phyloP scores from a whole-genome alignment of 768 basidiomycete genomes.

The Kwoniella bestiolae region DNA sequence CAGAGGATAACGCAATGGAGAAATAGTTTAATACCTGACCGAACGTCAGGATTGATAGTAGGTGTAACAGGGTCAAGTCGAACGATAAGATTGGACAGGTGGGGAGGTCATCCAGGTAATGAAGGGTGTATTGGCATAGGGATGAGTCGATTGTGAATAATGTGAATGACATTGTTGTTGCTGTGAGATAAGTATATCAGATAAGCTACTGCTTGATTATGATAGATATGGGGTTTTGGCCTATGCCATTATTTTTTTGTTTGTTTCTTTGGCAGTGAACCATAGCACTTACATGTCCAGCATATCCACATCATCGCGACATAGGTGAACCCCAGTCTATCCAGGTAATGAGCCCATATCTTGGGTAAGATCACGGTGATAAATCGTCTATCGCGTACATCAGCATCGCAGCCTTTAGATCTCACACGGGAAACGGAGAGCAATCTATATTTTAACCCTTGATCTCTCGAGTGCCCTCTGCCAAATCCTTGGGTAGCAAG shows the following conservation, averaged over 20 bases:
- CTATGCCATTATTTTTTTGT: neutral
- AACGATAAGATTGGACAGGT: slow-evolving; percentile 44
- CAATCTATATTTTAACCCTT: too few species aligned
- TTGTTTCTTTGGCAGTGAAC: too few species aligned
- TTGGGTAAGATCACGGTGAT: slow-evolving; percentile 22
- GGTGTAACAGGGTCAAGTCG: slow-evolving; percentile 44
- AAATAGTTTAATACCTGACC: slow-evolving; percentile 43
- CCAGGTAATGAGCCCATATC: slow-evolving; percentile 44
- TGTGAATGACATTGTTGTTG: slow-evolving; percentile 50
- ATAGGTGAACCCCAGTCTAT: slow-evolving; percentile 45
- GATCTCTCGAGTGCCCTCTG: too few species aligned
- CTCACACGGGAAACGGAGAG: too few species aligned
- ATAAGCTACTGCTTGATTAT: neutral
- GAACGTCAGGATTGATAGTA: slow-evolving; percentile 35
- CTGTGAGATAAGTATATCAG: slow-evolving; percentile 25
- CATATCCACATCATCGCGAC: slow-evolving; percentile 47
- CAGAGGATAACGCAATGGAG: slow-evolving; percentile 29
- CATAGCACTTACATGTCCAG: slow-evolving; percentile 44
- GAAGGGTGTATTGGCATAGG: slow-evolving; percentile 25
- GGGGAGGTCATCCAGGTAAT: slow-evolving; percentile 29
- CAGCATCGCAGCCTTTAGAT: too few species aligned
- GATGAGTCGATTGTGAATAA: slow-evolving; percentile 37
- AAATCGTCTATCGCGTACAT: slow-evolving; percentile 34
- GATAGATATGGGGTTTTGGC: neutral
- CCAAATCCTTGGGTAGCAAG: too few species aligned